Evolutionary conservation across 2,329 filamentous ascomycete species (phyloP).

Genomic region (Fusarium armeniacum): DNA sequence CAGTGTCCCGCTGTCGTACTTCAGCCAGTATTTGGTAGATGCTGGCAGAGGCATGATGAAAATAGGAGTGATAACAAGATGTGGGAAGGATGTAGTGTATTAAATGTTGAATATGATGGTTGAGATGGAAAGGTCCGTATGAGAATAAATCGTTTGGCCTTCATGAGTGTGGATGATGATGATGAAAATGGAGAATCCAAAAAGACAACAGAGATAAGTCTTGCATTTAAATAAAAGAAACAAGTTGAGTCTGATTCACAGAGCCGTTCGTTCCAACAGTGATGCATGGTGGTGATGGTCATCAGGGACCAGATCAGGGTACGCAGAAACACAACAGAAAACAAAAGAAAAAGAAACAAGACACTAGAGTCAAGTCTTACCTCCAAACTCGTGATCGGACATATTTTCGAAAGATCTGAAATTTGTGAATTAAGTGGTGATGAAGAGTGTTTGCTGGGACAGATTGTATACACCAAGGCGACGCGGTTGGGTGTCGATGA

Average conservation of each 20-base stretch:
- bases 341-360: slow-evolving; percentile 20
- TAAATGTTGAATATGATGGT: slow-evolving; percentile 3
- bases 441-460: slow-evolving; percentile 26
- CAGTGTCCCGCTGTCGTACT: slow-evolving; percentile 39
- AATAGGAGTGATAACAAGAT: background rate
- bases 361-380: slow-evolving; percentile 61
- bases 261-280: slow-evolving; percentile 12
- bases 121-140: slow-evolving; percentile 27
- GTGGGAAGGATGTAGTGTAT: slow-evolving; percentile 8
- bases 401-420: slow-evolving; percentile 56
- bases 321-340: slow-evolving; percentile 16
- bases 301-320: slow-evolving; percentile 15
- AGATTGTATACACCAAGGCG: slow-evolving; percentile 27
- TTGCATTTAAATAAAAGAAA: slow-evolving; percentile 14
- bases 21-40: slow-evolving; percentile 52
- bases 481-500: slow-evolving; percentile 34
- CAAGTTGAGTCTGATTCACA: slow-evolving; percentile 1
- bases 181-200: slow-evolving; percentile 5
- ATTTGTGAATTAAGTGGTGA: slow-evolving; percentile 11
- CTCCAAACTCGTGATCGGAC: slow-evolving; percentile 77
- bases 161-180: slow-evolving; percentile 10
- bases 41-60: slow-evolving; percentile 36
- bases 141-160: slow-evolving; percentile 7
- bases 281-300: slow-evolving; percentile 30
- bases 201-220: background rate